phyloP scores from a whole-genome alignment of 2,329 filamentous ascomycete genomes.

The Colletotrichum sp. region DNA sequence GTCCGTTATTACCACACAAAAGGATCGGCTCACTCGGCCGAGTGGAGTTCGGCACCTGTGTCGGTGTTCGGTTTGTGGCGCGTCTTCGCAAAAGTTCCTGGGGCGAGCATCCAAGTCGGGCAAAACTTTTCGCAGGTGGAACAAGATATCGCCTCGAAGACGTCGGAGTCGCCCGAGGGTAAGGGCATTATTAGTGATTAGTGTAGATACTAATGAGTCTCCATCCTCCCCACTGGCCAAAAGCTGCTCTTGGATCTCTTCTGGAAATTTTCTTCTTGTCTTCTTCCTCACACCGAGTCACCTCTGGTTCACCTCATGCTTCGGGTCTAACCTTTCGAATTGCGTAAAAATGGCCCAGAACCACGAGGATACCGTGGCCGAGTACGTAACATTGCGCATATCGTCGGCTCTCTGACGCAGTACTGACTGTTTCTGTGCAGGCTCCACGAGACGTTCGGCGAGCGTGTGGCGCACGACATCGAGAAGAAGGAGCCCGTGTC shows the following conservation, averaged over 20 bases:
- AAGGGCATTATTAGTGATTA: constrained; percentile 4
- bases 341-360: constrained; percentile 34
- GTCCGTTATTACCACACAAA: not conserved
- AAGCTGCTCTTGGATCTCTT: not conserved
- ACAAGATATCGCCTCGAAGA: not conserved
- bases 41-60: not conserved
- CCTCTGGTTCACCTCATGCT: not conserved
- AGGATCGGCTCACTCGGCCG: constrained; percentile 15
- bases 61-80: constrained; percentile 6
- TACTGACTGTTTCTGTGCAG: constrained; percentile 20
- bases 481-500: constrained; percentile 24
- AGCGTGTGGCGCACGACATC: constrained; percentile 26
- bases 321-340: not conserved
- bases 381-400: constrained; percentile 29
- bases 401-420: not conserved
- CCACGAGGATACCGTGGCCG: constrained; percentile 36
- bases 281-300: not conserved
- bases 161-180: constrained; percentile 13
- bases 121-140: not conserved
- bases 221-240: not conserved
- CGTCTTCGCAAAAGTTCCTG: constrained; percentile 13
- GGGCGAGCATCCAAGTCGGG: not conserved
- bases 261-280: not conserved
- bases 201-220: not conserved
- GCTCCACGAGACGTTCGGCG: constrained; percentile 31